phyloP scores from a whole-genome alignment of 2,329 filamentous ascomycete species.

The Diaporthe citriasiana region DNA sequence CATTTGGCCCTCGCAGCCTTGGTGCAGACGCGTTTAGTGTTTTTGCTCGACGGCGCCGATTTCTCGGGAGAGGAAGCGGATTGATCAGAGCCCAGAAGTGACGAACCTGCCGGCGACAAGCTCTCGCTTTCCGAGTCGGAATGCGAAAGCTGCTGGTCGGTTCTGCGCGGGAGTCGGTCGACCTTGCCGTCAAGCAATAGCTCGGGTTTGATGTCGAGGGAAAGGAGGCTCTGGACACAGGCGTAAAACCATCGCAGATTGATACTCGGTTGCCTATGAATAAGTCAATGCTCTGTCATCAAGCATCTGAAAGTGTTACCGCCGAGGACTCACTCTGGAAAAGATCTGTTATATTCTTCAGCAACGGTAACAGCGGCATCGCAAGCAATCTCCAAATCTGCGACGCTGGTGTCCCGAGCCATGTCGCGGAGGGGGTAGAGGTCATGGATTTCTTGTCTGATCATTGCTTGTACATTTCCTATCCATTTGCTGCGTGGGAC shows the following conservation, averaged over 20 bases:
- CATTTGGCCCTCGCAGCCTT: conserved; percentile 18
- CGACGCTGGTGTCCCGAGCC: conserved; percentile 22
- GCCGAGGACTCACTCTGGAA: neutral
- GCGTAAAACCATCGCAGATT: conserved; percentile 18
- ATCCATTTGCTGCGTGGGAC: fast-evolving
- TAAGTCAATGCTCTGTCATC: neutral
- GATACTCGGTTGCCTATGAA: neutral
- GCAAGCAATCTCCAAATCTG: conserved; percentile 33
- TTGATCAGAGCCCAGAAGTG: no score
- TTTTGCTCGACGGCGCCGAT: neutral
- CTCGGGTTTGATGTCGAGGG: conserved; percentile 4
- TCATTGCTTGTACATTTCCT: neutral
- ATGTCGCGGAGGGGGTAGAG: conserved; percentile 7
- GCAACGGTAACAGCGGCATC: conserved; percentile 22
- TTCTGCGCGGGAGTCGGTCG: neutral
- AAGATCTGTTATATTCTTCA: neutral
- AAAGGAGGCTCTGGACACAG: conserved; percentile 24
- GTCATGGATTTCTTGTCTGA: neutral
- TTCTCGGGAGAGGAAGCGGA: neutral
- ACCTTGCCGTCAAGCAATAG: conserved; percentile 1
- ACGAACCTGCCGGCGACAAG: neutral
- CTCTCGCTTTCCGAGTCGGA: neutral
- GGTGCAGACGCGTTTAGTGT: neutral
- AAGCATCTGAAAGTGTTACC: fast-evolving
- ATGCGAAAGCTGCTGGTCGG: neutral